A percentile compares a stretch with the other conserved stretches of the same genome.
These are phyloP conservation scores for Botryotinia globosa DNA, from an alignment of 2,329 filamentous ascomycete genomes.

Conservation along the genomic window DNA sequence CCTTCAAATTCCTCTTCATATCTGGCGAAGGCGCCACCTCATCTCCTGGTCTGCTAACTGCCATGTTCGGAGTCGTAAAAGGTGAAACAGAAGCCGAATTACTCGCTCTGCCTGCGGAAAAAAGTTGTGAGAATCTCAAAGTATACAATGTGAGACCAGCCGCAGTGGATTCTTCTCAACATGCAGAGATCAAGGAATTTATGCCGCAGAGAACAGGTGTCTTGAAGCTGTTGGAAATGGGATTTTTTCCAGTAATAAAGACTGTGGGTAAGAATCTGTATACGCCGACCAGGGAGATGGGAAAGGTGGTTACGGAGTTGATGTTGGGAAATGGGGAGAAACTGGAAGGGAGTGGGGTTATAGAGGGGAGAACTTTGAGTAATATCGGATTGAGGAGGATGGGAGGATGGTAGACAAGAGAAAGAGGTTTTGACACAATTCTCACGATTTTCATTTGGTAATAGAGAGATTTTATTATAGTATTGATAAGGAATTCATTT, in stretches of 20 bases:
- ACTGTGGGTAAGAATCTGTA: conserved; percentile 38
- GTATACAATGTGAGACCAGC: conserved; percentile 58
- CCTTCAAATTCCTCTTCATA: conserved; percentile 69
- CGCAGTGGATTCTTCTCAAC: conserved; percentile 52
- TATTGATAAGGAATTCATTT: not conserved
- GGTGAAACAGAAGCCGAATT: conserved; percentile 62
- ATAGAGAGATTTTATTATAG: not conserved
- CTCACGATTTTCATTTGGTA: not conserved
- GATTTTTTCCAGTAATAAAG: conserved; percentile 32
- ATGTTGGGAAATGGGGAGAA: conserved; percentile 47
- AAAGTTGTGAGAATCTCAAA: conserved; percentile 47
- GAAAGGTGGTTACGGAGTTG: conserved; percentile 47
- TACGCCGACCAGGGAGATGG: conserved; percentile 48
- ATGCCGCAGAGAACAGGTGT: conserved; percentile 35
- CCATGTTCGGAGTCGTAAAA: conserved; percentile 62
- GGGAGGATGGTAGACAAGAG: conserved; percentile 29
- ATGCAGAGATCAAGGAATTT: conserved; percentile 43
- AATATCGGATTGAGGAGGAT: conserved; percentile 44
- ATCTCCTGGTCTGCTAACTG: conserved; percentile 53
- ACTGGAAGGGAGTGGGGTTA: conserved; percentile 40
- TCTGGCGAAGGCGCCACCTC: conserved; percentile 57
- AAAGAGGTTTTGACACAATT: not conserved
- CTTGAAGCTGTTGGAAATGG: conserved; percentile 27
- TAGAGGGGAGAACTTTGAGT: conserved; percentile 38
- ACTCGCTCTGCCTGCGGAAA: conserved; percentile 46